Conservation (phyloP, 768 basidiomycete genomes). For the Polyporus arcularius region DNA sequence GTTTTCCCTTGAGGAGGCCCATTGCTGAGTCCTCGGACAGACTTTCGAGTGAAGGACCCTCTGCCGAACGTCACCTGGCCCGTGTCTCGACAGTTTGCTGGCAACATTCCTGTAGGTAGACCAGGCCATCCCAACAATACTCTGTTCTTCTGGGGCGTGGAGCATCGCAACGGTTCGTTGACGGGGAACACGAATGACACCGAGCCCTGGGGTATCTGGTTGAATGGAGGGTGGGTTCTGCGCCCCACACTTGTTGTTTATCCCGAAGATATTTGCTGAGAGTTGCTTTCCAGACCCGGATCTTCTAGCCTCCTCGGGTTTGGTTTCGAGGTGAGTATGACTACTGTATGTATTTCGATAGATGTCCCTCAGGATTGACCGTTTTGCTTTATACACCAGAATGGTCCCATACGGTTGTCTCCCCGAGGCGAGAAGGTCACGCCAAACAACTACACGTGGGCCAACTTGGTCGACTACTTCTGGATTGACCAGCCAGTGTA, state of each 20-base stretch:
- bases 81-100: conserved; percentile 36
- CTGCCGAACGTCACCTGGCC: conserved; percentile 37
- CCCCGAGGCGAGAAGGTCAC: conserved; percentile 46
- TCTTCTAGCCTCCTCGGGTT: conserved; percentile 68
- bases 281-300: conserved; percentile 49
- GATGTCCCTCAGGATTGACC: not conserved
- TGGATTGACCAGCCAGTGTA: conserved; percentile 77
- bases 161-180: conserved; percentile 38
- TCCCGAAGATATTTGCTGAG: not conserved
- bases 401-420: conserved; percentile 65
- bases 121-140: conserved; percentile 37
- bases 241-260: not conserved
- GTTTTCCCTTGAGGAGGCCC: not conserved
- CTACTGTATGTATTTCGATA: too few relatives aligned
- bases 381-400: conserved; percentile 38
- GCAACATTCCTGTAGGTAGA: conserved; percentile 35
- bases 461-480: conserved; percentile 61
- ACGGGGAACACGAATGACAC: conserved; percentile 26
- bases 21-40: conserved; percentile 18
- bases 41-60: conserved; percentile 35
- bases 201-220: conserved; percentile 41
- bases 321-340: conserved; percentile 48
- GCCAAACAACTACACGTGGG: conserved; percentile 59
- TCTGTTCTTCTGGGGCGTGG: conserved; percentile 43
- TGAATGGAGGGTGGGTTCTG: conserved; percentile 35